A percentile compares a stretch with the other conserved stretches of the same genome.
Evolutionary conservation across 345 rosid genomes (phyloP).

Genomic region (Boechera retrofracta): DNA sequence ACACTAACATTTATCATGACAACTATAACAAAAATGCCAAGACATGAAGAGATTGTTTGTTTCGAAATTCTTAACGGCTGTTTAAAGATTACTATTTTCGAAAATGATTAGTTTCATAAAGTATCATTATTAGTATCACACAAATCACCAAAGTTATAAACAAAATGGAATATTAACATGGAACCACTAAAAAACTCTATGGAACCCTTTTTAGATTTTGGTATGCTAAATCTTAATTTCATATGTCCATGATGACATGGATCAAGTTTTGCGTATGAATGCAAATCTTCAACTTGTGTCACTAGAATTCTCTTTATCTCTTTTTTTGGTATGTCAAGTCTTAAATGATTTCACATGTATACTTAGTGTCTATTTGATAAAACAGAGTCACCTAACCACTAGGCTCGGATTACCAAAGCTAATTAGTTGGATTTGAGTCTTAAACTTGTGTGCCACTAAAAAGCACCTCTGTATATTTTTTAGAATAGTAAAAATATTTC

Average conservation of each 20-base stretch:
- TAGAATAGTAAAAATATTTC: no score
- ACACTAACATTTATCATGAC: neutral
- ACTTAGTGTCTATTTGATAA: no score
- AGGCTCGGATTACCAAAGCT: no score
- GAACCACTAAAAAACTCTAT: neutral
- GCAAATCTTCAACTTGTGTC: neutral
- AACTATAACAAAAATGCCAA: neutral
- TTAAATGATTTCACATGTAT: no score
- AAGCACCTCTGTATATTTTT: no score
- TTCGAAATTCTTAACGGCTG: neutral
- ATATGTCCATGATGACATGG: neutral
- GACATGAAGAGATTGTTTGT: neutral
- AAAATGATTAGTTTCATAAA: no score
- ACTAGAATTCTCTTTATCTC: no score
- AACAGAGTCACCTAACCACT: no score
- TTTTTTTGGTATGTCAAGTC: no score
- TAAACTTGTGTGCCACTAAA: no score
- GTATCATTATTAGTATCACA: neutral
- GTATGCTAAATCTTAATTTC: neutral
- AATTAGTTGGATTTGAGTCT: no score
- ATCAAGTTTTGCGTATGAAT: neutral
- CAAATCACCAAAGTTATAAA: neutral
- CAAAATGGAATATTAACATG: neutral
- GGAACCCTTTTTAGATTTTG: neutral
- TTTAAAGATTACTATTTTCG: neutral